A percentile compares a stretch with the other conserved stretches of the same genome.
Evolutionary conservation across 805 yeast genomes (phyloP).

Genomic region (Metschnikowia vanudenii): DNA sequence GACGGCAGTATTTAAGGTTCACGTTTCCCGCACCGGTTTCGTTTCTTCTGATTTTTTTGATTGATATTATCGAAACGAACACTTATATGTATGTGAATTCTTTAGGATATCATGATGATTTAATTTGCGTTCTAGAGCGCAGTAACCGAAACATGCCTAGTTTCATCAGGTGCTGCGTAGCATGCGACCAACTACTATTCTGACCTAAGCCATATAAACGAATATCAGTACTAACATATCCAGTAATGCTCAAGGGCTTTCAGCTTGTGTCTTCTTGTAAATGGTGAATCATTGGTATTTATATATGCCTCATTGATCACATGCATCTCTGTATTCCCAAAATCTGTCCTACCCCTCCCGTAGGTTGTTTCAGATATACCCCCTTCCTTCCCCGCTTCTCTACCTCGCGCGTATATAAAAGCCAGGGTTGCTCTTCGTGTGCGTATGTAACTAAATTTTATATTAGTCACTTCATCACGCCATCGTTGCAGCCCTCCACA

Average conservation of each 20-base stretch:
- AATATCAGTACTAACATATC: constrained; percentile 11
- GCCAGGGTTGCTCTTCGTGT: no score
- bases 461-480: no score
- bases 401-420: not conserved
- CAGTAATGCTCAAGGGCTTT: not conserved
- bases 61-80: not conserved
- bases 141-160: constrained; percentile 45
- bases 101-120: constrained; percentile 32
- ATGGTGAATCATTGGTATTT: no score
- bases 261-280: not conserved
- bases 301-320: no score
- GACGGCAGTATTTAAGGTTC: no score
- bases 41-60: no score
- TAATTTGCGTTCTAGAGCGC: constrained; percentile 51
- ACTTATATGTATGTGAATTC: constrained; percentile 3
- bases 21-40: no score
- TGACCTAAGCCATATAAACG: constrained; percentile 12
- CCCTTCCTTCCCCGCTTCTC: not conserved
- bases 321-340: not conserved
- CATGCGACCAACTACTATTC: constrained; percentile 42
- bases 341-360: not conserved
- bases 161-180: constrained; percentile 35
- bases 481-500: no score
- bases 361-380: not conserved
- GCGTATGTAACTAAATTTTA: no score